A percentile compares a stretch with the other conserved stretches of the same genome.
Conservation (phyloP, 352 stramenopile genomes). For the Pythium vanterpoolii region DNA sequence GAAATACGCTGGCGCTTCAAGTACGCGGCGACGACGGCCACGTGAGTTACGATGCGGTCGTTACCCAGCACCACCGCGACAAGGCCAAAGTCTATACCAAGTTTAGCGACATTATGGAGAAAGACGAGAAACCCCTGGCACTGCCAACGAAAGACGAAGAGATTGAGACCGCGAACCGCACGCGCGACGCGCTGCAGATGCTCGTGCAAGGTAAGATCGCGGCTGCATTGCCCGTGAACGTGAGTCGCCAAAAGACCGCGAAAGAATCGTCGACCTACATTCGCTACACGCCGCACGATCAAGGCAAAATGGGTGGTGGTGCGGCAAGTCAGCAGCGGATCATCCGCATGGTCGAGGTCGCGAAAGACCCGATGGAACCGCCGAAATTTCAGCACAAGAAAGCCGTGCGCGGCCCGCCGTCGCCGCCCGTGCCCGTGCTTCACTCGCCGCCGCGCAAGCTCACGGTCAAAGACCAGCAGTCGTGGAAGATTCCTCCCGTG, state of each 20-base stretch:
- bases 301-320: slow-evolving; percentile 58
- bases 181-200: slow-evolving; percentile 83
- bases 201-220: slow-evolving; percentile 92
- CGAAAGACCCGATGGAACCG: slow-evolving; percentile 98
- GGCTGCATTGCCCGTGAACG: slow-evolving; percentile 65
- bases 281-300: slow-evolving; percentile 82
- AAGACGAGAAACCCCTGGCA: slow-evolving; percentile 65
- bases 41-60: slow-evolving; percentile 94
- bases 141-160: slow-evolving; percentile 62
- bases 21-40: slow-evolving; percentile 89
- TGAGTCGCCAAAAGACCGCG: slow-evolving; percentile 89
- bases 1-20: slow-evolving; percentile 87
- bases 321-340: slow-evolving; percentile 89
- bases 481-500: slow-evolving; percentile 99
- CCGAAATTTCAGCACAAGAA: slow-evolving; percentile 99
- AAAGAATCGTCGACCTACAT: slow-evolving; percentile 84
- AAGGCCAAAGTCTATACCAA: slow-evolving; percentile 95
- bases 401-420: slow-evolving; percentile 87
- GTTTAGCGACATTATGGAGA: slow-evolving; percentile 92
- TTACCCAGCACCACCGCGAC: slow-evolving; percentile 94
- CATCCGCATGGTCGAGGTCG: slow-evolving; percentile 98
- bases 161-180: slow-evolving; percentile 62
- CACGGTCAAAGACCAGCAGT: slow-evolving; percentile 92
- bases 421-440: slow-evolving; percentile 89
- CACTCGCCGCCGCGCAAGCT: slow-evolving; percentile 92